Evolutionary conservation across 768 basidiomycete genomes (phyloP).

Genomic region (Lentinula guzmanii): DNA sequence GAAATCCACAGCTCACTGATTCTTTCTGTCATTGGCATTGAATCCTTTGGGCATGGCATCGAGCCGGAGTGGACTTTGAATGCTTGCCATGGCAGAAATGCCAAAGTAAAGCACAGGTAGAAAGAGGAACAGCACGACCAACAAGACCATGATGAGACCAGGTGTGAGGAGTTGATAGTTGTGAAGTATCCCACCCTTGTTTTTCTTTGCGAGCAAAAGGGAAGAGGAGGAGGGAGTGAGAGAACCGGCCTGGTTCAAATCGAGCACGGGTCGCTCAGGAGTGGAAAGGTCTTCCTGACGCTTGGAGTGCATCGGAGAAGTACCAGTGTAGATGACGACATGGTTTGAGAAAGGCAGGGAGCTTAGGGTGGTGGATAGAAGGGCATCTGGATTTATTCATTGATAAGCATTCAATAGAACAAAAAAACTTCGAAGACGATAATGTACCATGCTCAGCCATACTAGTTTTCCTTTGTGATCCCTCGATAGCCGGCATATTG

Average conservation of each 20-base stretch:
- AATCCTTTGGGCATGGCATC: constrained; percentile 62
- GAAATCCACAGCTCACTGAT: constrained; percentile 35
- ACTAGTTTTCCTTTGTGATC: constrained; percentile 35
- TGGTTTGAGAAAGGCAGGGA: constrained; percentile 43
- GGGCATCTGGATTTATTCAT: constrained; percentile 43
- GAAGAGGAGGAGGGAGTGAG: constrained; percentile 15
- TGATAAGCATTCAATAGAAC: constrained; percentile 5
- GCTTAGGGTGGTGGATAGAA: constrained; percentile 37
- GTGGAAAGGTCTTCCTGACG: constrained; percentile 25
- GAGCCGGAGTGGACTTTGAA: constrained; percentile 61
- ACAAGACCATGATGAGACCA: constrained; percentile 58
- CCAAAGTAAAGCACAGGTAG: constrained; percentile 62
- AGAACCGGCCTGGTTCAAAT: constrained; percentile 14
- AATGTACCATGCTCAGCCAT: constrained; percentile 53
- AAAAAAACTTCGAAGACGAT: neutral
- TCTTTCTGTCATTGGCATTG: constrained; percentile 69
- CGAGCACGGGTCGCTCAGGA: constrained; percentile 4
- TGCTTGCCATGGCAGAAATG: constrained; percentile 62
- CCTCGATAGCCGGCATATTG: constrained; percentile 36
- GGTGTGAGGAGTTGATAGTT: constrained; percentile 77
- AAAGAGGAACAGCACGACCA: constrained; percentile 61
- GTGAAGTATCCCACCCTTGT: constrained; percentile 55
- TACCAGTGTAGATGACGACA: constrained; percentile 63
- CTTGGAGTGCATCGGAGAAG: constrained; percentile 31
- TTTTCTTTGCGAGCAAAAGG: constrained; percentile 7